These are phyloP conservation scores for Oryza meyeriana DNA, from an alignment of 176 grass and related monocot genomes.

Conservation along the genomic window DNA sequence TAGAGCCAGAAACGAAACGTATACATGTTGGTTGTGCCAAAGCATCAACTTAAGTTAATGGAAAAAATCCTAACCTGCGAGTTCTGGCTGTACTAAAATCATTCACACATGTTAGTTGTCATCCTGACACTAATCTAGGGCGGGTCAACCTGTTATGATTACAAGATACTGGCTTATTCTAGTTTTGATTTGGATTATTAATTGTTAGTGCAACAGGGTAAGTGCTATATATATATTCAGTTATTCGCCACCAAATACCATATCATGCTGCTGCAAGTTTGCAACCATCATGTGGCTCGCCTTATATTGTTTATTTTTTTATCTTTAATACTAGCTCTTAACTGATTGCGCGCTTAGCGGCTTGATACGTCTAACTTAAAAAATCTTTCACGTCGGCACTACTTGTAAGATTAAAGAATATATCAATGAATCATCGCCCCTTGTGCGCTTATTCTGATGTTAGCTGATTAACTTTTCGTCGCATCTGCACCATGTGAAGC, in stretches of 20 bases:
- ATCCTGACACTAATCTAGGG: not conserved
- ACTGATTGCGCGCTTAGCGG: constrained; percentile 9
- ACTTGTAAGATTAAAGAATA: not conserved
- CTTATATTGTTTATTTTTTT: constrained; percentile 16
- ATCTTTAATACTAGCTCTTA: not conserved
- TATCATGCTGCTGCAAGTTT: not conserved
- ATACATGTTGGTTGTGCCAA: constrained; percentile 18
- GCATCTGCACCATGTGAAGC: not conserved
- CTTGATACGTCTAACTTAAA: constrained; percentile 7
- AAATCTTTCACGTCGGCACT: not conserved
- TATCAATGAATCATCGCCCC: not conserved
- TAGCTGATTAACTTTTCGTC: constrained; percentile 6
- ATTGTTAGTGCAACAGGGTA: not conserved
- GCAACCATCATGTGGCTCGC: constrained; percentile 17
- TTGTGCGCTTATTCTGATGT: not conserved
- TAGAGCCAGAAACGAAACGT: not conserved
- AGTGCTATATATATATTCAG: not conserved
- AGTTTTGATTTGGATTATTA: not conserved
- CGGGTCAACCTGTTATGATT: not conserved
- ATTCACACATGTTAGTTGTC: constrained; percentile 26
- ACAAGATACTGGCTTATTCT: not conserved
- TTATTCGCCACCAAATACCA: constrained; percentile 19
- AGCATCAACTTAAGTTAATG: constrained; percentile 2
- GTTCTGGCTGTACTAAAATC: constrained; percentile 14
- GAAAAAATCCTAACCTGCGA: constrained; percentile 19